Conservation (phyloP, 2,329 filamentous ascomycete species). For the Fusarium cicatricum region DNA sequence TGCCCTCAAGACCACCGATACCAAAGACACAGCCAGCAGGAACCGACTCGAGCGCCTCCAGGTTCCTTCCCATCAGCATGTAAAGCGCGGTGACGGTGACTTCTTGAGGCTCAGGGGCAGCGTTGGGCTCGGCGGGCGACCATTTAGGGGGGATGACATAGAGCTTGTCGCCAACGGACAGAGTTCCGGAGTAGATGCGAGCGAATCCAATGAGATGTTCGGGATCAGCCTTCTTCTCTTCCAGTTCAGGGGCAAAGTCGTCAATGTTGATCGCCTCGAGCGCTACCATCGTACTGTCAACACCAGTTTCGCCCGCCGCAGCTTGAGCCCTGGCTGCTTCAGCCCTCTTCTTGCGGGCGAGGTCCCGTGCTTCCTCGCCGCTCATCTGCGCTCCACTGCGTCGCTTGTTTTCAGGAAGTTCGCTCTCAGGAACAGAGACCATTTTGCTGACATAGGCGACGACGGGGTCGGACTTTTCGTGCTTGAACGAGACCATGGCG, state of each 20-base stretch:
- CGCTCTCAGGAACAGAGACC: conserved; percentile 93
- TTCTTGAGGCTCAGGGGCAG: conserved; percentile 77
- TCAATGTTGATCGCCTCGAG: conserved; percentile 69
- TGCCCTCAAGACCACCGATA: conserved; percentile 89
- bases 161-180: conserved; percentile 88
- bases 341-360: conserved; percentile 87
- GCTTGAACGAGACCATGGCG: conserved; percentile 86
- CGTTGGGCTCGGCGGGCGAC: conserved; percentile 79
- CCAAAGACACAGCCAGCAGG: conserved; percentile 96
- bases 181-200: conserved; percentile 87
- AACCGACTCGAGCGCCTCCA: conserved; percentile 84
- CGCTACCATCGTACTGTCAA: conserved; percentile 66
- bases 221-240: conserved; percentile 70
- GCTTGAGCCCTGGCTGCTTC: conserved; percentile 85
- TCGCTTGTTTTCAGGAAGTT: conserved; percentile 86
- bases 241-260: conserved; percentile 55
- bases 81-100: conserved; percentile 89
- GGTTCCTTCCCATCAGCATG: conserved; percentile 90
- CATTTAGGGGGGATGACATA: conserved; percentile 96
- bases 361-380: conserved; percentile 87
- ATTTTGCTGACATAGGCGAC: conserved; percentile 99
- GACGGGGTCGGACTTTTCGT: conserved; percentile 74
- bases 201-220: conserved; percentile 97
- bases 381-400: conserved; percentile 72
- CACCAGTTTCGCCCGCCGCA: conserved; percentile 56